Base-by-base conservation (phyloP, 208 protist species). In the Acanthamoeba castellanii region DNA sequence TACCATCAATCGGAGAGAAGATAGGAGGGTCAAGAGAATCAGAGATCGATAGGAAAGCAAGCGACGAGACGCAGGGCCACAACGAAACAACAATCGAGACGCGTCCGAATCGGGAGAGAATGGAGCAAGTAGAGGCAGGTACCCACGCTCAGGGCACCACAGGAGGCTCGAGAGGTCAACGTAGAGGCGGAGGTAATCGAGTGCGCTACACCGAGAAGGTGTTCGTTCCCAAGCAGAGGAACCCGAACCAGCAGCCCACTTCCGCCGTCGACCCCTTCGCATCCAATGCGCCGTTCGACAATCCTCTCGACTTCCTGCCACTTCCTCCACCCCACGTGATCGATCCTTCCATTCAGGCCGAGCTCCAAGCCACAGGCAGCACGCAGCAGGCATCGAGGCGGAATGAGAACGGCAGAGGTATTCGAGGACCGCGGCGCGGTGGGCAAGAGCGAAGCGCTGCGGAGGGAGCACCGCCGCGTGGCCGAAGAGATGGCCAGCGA, bases 131-230 rank as follows among this genome's bases (percentile, higher is more conserved):
- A 22, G 59, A 66, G 59, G 25, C 59, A 66, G 59, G 59, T 66
- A 0, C 16, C 59, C 20, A 20, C 20, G 14, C 59, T 8, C 59
- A 66, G 22, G 7, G 59, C 25, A 27, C 8, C 66, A 18, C 66
- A 68, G 27, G 66, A 72, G 66, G 66, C n/a, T 18, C 66, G n/a
- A 32, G 66, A 37, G 13, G 11, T 16, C 7, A 22, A 13, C n/a
- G 66, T n/a, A 37, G 66, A 72, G 61, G 61, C 25, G 30, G 30
- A 30, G 16, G 16, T 22, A 72, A 81, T 76, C 27, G 68, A 52
- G 72, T 81, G 14, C 72, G 72, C 7, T 81, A 81, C 72, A 81
- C 72, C 11, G 72, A 81, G 22, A 47, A 52, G 25, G 72, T 81
- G 18, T 81, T 81, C 30, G 72, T 81, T 11, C 72, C 72, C 9